These are phyloP conservation scores for Fusarium sp. DNA, from an alignment of 2,329 filamentous ascomycete genomes.

Conservation along the genomic window DNA sequence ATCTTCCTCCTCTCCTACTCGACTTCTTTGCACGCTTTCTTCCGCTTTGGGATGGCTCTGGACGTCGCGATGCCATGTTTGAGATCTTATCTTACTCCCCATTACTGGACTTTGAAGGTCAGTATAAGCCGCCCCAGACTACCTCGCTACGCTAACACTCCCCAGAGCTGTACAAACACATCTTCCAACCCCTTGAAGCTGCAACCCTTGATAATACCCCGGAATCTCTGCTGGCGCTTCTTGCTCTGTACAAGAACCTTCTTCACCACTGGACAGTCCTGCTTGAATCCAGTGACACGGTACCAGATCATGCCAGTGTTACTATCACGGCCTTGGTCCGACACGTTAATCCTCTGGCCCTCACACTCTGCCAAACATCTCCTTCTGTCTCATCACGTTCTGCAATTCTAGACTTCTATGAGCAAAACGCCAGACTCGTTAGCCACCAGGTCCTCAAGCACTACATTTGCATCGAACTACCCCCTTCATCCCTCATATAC, in stretches of 20 bases:
- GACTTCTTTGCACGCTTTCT: conserved; percentile 63
- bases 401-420: conserved; percentile 74
- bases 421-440: conserved; percentile 65
- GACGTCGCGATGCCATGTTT: conserved; percentile 62
- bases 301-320: conserved; percentile 48
- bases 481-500: conserved; percentile 73
- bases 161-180: conserved; percentile 58
- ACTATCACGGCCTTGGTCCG: conserved; percentile 54
- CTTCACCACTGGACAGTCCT: conserved; percentile 66
- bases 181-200: conserved; percentile 61
- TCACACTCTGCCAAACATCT: conserved; percentile 66
- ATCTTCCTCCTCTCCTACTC: conserved; percentile 58
- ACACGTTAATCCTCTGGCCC: conserved; percentile 63
- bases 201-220: conserved; percentile 58
- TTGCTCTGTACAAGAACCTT: conserved; percentile 73
- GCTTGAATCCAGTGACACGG: conserved; percentile 51
- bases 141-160: conserved; percentile 31
- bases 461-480: conserved; percentile 72
- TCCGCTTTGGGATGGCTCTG: conserved; percentile 67
- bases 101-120: conserved; percentile 65
- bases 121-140: not conserved
- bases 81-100: conserved; percentile 65
- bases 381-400: conserved; percentile 56
- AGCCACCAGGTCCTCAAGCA: conserved; percentile 58
- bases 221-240: conserved; percentile 64